Evolutionary conservation across 2,329 filamentous ascomycete genomes (phyloP).

Genomic region (Penicillium sp.): DNA sequence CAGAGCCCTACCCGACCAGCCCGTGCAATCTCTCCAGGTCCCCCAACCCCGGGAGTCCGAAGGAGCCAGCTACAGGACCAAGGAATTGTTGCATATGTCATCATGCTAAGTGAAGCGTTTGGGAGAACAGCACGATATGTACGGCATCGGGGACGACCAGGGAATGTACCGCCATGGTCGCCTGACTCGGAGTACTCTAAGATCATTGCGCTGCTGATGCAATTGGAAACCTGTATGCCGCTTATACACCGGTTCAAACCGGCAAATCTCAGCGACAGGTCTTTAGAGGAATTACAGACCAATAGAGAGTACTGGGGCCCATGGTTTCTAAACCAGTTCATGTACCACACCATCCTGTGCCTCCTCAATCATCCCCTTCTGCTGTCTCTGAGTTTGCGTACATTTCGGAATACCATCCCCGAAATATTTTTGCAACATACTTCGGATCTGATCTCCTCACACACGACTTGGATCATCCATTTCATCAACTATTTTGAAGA

Average conservation of each 20-base stretch:
- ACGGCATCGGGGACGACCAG: conserved; percentile 46
- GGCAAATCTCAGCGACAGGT: conserved; percentile 48
- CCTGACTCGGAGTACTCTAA: conserved; percentile 54
- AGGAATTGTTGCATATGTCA: conserved; percentile 50
- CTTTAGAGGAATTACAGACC: conserved; percentile 44
- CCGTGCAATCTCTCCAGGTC: conserved; percentile 22
- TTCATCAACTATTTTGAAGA: conserved; percentile 51
- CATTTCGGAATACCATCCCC: conserved; percentile 54
- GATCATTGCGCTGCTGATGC: conserved; percentile 54
- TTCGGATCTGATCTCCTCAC: conserved; percentile 53
- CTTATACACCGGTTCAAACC: conserved; percentile 53
- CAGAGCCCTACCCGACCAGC: conserved; percentile 35
- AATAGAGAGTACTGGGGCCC: conserved; percentile 56
- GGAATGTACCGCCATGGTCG: conserved; percentile 50
- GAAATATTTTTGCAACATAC: conserved; percentile 58
- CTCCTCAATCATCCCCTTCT: conserved; percentile 58
- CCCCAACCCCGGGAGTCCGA: conserved; percentile 19
- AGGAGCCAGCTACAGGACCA: conserved; percentile 35
- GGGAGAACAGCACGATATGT: conserved; percentile 51
- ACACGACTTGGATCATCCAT: conserved; percentile 56
- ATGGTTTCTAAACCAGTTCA: conserved; percentile 54
- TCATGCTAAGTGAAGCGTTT: conserved; percentile 51
- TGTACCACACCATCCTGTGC: conserved; percentile 56
- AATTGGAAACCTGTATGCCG: conserved; percentile 54
- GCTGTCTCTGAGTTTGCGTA: conserved; percentile 54